Conservation (phyloP, 192 early-diverging fungal species). For the Rhizoclosmatium sp. region DNA sequence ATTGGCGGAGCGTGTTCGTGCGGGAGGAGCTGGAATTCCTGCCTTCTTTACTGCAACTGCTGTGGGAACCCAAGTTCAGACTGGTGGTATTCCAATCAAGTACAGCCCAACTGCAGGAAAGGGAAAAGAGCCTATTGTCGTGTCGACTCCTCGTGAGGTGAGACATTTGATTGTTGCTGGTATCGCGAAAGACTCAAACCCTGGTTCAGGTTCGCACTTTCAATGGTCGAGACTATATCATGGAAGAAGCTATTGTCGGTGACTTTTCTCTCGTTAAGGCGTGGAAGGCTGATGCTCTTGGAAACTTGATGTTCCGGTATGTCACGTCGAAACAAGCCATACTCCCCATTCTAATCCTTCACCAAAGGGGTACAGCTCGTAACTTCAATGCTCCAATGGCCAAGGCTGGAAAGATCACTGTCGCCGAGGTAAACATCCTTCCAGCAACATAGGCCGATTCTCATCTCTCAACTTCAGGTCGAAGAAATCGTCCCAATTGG, state of each 20-base stretch:
- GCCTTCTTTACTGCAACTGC: constrained; percentile 74
- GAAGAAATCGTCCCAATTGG: constrained; percentile 82
- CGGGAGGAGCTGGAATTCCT: constrained; percentile 80
- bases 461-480: constrained; percentile 20
- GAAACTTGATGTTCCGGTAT: constrained; percentile 71
- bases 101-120: constrained; percentile 56
- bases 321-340: background rate
- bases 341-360: background rate
- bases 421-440: constrained; percentile 63
- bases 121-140: constrained; percentile 59
- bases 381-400: constrained; percentile 85
- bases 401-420: constrained; percentile 74
- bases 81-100: constrained; percentile 78
- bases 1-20: constrained; percentile 77
- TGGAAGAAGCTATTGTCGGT: constrained; percentile 80
- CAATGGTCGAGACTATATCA: constrained; percentile 72
- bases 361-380: constrained; percentile 61
- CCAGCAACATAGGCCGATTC: background rate
- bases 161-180: constrained; percentile 50
- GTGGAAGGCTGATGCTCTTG: constrained; percentile 84
- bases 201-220: constrained; percentile 13
- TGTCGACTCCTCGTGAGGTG: constrained; percentile 71
- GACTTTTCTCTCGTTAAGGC: constrained; percentile 82
- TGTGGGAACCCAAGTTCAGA: constrained; percentile 71
- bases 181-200: background rate